Conservation (phyloP, 2,329 filamentous ascomycete genomes). For the Rutstroemia sp. region DNA sequence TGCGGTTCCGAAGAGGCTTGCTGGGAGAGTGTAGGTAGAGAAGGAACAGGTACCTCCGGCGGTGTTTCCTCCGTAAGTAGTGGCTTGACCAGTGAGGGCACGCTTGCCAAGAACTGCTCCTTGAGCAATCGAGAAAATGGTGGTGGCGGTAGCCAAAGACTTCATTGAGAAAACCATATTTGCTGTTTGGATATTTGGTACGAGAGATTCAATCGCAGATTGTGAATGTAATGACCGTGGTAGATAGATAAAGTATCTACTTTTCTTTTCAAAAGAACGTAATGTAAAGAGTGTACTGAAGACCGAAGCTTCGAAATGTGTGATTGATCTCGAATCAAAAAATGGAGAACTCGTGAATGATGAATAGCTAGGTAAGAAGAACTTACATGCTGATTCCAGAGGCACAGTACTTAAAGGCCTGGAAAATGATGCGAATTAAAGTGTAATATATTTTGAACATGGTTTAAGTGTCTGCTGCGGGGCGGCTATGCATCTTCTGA, state of each 20-base stretch:
- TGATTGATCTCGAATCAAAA: background rate
- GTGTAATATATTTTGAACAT: background rate
- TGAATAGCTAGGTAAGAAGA: background rate
- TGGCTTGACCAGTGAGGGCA: slow-evolving; percentile 35
- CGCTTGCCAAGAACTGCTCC: slow-evolving; percentile 19
- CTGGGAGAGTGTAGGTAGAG: slow-evolving; percentile 52
- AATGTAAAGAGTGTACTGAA: background rate
- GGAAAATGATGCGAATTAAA: background rate
- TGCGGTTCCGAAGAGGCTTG: slow-evolving; percentile 52
- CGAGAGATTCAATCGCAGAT: background rate
- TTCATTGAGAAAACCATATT: slow-evolving; percentile 22
- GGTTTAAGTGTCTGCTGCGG: background rate
- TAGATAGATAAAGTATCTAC: background rate
- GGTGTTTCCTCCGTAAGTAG: slow-evolving; percentile 49
- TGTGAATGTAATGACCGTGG: background rate
- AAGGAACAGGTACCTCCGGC: slow-evolving; percentile 57
- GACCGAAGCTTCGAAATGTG: background rate
- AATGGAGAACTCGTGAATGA: background rate
- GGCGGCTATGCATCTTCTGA: background rate
- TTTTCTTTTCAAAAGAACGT: slow-evolving; percentile 1
- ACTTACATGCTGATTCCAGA: no score
- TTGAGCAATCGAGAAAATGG: slow-evolving; percentile 21
- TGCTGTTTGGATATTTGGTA: slow-evolving; percentile 8
- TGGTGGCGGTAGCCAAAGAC: slow-evolving; percentile 12
- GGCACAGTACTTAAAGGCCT: background rate